Evolutionary conservation across 2,329 filamentous ascomycete genomes (phyloP).

Genomic region (Harringtonia lauricola): DNA sequence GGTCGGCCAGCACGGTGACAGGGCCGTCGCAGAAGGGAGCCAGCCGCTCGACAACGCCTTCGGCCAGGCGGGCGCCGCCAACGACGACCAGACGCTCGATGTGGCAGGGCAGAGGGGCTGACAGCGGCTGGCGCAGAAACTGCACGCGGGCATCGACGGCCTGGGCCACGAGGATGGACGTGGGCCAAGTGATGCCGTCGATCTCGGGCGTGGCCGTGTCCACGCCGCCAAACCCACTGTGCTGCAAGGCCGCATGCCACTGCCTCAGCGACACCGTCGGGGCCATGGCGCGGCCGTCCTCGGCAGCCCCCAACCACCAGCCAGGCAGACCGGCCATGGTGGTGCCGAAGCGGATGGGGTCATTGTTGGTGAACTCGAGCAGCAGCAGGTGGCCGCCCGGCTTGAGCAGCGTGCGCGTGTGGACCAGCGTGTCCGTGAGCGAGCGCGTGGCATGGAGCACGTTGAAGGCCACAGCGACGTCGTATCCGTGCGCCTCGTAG

Average conservation of each 20-base stretch:
- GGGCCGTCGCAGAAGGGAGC: too few species aligned
- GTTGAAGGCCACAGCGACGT: slow-evolving; percentile 26
- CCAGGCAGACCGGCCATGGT: slow-evolving; percentile 10
- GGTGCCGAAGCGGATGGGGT: neutral
- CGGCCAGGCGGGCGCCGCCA: slow-evolving; percentile 8
- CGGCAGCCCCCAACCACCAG: slow-evolving; percentile 13
- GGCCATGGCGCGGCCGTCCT: slow-evolving; percentile 6
- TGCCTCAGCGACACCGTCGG: slow-evolving; percentile 5
- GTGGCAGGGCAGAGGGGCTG: neutral
- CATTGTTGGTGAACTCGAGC: slow-evolving; percentile 8
- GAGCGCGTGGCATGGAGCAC: slow-evolving; percentile 24
- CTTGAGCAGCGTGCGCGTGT: slow-evolving; percentile 22
- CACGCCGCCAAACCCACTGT: slow-evolving; percentile 16
- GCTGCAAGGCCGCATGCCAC: slow-evolving; percentile 15
- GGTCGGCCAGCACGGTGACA: too few species aligned
- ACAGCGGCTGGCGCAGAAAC: slow-evolving; percentile 13
- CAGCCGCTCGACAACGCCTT: too few species aligned
- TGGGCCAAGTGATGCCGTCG: neutral
- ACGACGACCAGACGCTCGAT: slow-evolving; percentile 10
- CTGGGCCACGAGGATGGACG: slow-evolving; percentile 13
- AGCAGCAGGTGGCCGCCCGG: slow-evolving; percentile 28
- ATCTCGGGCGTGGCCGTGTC: too few species aligned
- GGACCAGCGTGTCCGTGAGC: slow-evolving; percentile 18
- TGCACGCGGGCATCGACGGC: slow-evolving; percentile 14
- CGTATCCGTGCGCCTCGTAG: slow-evolving; percentile 20